Evolutionary conservation across 73 alveolate species (phyloP).

Genomic region (Symbiodinium pilosum): DNA sequence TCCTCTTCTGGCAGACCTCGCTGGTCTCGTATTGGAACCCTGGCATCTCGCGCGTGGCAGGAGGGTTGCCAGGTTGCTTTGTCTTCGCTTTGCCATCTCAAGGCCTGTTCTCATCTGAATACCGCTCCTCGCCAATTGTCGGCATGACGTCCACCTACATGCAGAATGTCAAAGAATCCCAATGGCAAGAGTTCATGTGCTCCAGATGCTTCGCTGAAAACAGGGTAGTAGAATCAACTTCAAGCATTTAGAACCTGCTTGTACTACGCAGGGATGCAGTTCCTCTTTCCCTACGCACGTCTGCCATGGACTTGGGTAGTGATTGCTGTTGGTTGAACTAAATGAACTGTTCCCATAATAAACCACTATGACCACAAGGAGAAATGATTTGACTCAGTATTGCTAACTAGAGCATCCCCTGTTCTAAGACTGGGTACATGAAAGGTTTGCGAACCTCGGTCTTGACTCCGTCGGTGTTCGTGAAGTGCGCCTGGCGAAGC

Average conservation of each 20-base stretch:
- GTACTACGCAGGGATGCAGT: too few relatives aligned
- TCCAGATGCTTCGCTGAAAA: too few relatives aligned
- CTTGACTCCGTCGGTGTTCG: constrained; percentile 50
- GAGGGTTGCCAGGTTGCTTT: neutral
- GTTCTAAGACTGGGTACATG: too few relatives aligned
- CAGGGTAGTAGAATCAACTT: too few relatives aligned
- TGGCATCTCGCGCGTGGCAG: neutral
- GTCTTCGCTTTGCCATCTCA: neutral
- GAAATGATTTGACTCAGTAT: too few relatives aligned
- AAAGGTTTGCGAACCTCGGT: constrained; percentile 27
- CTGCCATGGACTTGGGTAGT: too few relatives aligned
- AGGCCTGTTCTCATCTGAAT: constrained; percentile 50
- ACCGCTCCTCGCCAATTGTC: constrained; percentile 48
- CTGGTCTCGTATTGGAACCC: constrained; percentile 86
- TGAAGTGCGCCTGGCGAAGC: constrained; percentile 44
- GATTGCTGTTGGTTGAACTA: too few relatives aligned
- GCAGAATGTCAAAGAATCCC: neutral
- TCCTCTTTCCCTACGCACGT: too few relatives aligned
- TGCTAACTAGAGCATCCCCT: too few relatives aligned
- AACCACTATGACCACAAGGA: too few relatives aligned
- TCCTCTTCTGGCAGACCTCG: constrained; percentile 91
- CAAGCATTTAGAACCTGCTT: too few relatives aligned
- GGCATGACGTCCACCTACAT: constrained; percentile 62
- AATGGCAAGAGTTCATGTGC: neutral
- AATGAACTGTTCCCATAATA: too few relatives aligned